Percentiles rank a stretch among this genome's conserved stretches.
These are phyloP conservation scores for Claviceps maximensis DNA, from an alignment of 2,329 filamentous ascomycete species.

Conservation along the genomic window DNA sequence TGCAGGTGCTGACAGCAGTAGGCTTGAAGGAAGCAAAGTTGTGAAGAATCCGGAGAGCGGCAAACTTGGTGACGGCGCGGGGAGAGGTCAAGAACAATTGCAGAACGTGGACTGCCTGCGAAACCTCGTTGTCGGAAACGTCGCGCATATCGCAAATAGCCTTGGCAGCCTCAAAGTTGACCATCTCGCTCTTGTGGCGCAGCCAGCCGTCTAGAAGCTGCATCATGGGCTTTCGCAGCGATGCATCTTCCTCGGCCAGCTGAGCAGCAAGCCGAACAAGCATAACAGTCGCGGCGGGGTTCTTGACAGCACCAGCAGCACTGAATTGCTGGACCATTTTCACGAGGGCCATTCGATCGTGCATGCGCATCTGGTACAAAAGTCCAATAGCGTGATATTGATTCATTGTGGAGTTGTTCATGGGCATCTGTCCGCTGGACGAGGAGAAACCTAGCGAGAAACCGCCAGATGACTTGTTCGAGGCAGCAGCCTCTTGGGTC, in stretches of 20 bases:
- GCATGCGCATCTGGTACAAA: conserved; percentile 92
- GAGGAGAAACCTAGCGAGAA: conserved; percentile 89
- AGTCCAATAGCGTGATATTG: conserved; percentile 98
- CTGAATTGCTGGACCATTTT: conserved; percentile 99
- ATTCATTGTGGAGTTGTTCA: conserved; percentile 92
- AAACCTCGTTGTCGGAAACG: conserved; percentile 80
- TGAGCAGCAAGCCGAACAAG: conserved; percentile 86
- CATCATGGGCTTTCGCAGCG: conserved; percentile 91
- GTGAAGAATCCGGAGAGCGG: conserved; percentile 89
- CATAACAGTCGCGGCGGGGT: conserved; percentile 82
- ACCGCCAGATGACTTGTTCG: conserved; percentile 74
- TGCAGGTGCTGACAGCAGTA: conserved; percentile 80
- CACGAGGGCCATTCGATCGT: conserved; percentile 94
- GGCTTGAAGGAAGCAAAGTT: conserved; percentile 96
- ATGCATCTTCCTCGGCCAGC: conserved; percentile 82
- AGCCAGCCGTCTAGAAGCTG: conserved; percentile 92
- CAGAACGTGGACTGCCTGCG: conserved; percentile 85
- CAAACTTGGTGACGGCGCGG: conserved; percentile 91
- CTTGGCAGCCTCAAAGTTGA: conserved; percentile 98
- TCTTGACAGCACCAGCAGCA: conserved; percentile 82
- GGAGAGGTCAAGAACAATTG: conserved; percentile 96
- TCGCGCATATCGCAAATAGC: conserved; percentile 92
- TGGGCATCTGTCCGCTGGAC: conserved; percentile 57
- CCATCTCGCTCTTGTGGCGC: conserved; percentile 97
- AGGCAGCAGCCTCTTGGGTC: conserved; percentile 89